phyloP scores from a whole-genome alignment of 495 filamentous ascomycete genomes.

The Bombardia bombarda region DNA sequence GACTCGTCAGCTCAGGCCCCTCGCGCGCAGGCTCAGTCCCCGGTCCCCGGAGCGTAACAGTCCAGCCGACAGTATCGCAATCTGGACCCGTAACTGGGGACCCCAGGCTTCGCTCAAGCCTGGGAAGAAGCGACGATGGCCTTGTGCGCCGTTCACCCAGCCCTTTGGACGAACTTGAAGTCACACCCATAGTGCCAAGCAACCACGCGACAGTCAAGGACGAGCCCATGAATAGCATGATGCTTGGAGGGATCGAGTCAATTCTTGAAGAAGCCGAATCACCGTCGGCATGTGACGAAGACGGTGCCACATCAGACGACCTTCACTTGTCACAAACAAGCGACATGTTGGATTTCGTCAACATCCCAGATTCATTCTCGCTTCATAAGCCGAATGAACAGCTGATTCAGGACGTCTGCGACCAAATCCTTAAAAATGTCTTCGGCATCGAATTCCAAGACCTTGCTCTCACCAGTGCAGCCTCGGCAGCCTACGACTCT shows the following conservation, averaged over 20 bases:
- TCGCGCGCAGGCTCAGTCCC: not conserved
- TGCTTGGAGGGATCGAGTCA: not conserved
- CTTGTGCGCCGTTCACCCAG: not conserved
- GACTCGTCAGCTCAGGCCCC: not conserved
- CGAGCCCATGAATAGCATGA: not conserved
- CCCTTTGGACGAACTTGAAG: not conserved
- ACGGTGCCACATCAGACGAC: not conserved
- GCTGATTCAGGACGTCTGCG: slow-evolving; percentile 15
- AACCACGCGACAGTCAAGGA: not conserved
- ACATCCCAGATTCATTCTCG: not conserved
- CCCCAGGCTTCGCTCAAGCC: not conserved
- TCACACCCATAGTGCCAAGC: not conserved
- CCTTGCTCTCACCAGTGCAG: slow-evolving; percentile 8
- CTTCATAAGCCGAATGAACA: slow-evolving; percentile 1
- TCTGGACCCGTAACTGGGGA: not conserved
- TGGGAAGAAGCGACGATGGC: not conserved
- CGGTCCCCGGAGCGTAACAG: not conserved
- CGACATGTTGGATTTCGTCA: no score
- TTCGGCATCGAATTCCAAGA: slow-evolving; percentile 20
- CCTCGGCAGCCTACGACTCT: slow-evolving; percentile 9
- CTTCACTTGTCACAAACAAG: no score
- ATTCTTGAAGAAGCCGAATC: not conserved
- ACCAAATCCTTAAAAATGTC: slow-evolving; percentile 14
- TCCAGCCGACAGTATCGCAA: not conserved
- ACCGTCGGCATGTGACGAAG: not conserved